Evolutionary conservation across 306 rosid species (phyloP).

Genomic region (Alnus rubra): DNA sequence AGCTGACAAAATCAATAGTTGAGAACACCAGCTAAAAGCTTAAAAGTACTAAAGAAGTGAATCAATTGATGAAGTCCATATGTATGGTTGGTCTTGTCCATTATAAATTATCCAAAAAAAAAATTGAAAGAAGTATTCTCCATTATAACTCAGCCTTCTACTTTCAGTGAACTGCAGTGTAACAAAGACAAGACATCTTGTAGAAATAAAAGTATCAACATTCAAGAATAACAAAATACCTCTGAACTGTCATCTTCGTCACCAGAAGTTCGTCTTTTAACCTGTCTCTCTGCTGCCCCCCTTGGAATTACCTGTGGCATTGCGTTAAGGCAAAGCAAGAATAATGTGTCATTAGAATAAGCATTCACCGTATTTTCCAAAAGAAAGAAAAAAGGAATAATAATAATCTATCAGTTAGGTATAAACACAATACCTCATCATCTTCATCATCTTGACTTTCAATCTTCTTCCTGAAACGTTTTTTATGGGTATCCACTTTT

Average conservation of each 20-base stretch:
- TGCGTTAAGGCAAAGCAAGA: conserved; percentile 42
- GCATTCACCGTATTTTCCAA: conserved; percentile 27
- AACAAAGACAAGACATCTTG: conserved; percentile 5
- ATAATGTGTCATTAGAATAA: conserved; percentile 30
- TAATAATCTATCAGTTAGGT: conserved; percentile 24
- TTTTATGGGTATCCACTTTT: conserved; percentile 46
- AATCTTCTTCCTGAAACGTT: conserved; percentile 72
- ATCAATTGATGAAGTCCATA: neutral
- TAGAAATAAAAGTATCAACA: neutral
- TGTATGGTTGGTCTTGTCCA: neutral
- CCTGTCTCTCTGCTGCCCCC: conserved; percentile 55
- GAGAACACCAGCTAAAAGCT: conserved; percentile 15
- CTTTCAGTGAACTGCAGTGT: neutral
- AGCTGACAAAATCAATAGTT: conserved; percentile 14
- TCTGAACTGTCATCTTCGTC: conserved; percentile 72
- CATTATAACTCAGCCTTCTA: neutral
- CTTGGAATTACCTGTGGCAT: conserved; percentile 55
- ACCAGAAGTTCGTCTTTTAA: conserved; percentile 55
- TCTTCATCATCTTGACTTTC: conserved; percentile 66
- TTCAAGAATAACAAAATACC: conserved; percentile 38
- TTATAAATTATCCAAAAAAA: neutral
- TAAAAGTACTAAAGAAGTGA: conserved; percentile 18
- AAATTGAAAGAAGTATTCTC: neutral
- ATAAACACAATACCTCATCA: conserved; percentile 60
- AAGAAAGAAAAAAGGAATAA: conserved; percentile 28